Evolutionary conservation across 1,284 basidiomycete genomes (phyloP), one percentile per base, ranked within the genome.

Genomic region (Peniophora sp.): DNA sequence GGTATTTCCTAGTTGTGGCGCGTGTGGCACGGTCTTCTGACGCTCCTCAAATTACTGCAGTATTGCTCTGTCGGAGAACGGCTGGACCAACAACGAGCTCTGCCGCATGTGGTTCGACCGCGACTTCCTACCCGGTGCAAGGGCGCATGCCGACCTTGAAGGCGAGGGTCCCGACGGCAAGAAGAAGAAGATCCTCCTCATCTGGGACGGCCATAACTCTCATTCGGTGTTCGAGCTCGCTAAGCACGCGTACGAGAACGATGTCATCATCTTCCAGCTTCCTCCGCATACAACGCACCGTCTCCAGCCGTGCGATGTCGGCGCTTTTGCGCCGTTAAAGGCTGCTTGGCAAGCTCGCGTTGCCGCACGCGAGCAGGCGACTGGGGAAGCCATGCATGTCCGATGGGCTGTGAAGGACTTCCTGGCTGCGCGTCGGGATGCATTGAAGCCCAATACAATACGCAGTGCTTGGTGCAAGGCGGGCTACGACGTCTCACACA

Each of bases 131-230:
- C 35, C 35, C 35, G 35, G 35, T 11, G 35, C 35, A n/a, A 36
- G 11, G n/a, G 35, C 35, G 11, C 35, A 36, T n/a, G 35, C 35
- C n/a, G 35, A 36, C 35, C n/a, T n/a, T n/a, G n/a, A n/a, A n/a
- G n/a, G n/a, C n/a, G n/a, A n/a, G n/a, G n/a, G n/a, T n/a, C n/a
- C n/a, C n/a, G n/a, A n/a, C n/a, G n/a, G n/a, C n/a, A 36, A 10
- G n/a, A 11, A 10, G 11, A 36, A 36, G n/a, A 10, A 57, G 10
- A 56, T 58, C 27, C 46, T 62, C 12, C 55, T 62, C 23, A 56
- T 63, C 35, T 55, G 52, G 17, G 62, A 67, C 60, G 62, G 65
- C 1, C 65, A 67, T 51, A 55, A 46, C 17, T 59, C 57, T 6
- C 59, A 63, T 45, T 32, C 41, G 14, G 53, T 35, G 10, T 11